Percentiles rank a stretch among this genome's conserved stretches.
phyloP scores from a whole-genome alignment of 2,329 filamentous ascomycete genomes.

The Aspergillus pseudoviridinutans region DNA sequence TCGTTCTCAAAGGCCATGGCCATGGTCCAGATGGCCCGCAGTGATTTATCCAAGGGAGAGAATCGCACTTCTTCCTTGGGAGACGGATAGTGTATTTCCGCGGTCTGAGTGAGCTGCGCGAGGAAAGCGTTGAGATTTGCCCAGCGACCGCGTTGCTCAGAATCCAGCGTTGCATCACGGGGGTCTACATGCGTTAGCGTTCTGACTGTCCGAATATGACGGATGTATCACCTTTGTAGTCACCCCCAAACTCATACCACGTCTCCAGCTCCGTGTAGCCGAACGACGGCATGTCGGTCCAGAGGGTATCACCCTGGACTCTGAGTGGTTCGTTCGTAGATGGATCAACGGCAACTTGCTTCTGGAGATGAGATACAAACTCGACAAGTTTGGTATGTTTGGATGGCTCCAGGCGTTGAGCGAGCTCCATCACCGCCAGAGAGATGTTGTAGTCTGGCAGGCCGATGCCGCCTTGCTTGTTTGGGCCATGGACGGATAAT shows the following conservation, averaged over 20 bases:
- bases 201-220: neutral
- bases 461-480: neutral
- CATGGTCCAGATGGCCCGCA: neutral
- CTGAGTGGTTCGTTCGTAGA: neutral
- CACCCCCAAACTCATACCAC: neutral
- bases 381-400: neutral
- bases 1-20: neutral
- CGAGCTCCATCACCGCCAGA: neutral
- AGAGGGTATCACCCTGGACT: neutral
- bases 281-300: neutral
- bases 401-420: neutral
- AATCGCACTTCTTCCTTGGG: neutral
- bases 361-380: neutral
- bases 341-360: neutral
- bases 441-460: neutral
- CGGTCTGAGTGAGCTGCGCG: constrained; percentile 13
- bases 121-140: constrained; percentile 9
- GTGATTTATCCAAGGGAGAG: neutral
- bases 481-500: neutral
- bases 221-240: neutral
- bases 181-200: neutral
- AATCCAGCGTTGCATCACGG: neutral
- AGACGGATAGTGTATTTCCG: constrained; percentile 7
- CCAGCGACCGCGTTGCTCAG: constrained; percentile 38
- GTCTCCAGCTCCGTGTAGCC: neutral